phyloP scores from a whole-genome alignment of 2,329 filamentous ascomycete species.

The Pseudogymnoascus sp. region DNA sequence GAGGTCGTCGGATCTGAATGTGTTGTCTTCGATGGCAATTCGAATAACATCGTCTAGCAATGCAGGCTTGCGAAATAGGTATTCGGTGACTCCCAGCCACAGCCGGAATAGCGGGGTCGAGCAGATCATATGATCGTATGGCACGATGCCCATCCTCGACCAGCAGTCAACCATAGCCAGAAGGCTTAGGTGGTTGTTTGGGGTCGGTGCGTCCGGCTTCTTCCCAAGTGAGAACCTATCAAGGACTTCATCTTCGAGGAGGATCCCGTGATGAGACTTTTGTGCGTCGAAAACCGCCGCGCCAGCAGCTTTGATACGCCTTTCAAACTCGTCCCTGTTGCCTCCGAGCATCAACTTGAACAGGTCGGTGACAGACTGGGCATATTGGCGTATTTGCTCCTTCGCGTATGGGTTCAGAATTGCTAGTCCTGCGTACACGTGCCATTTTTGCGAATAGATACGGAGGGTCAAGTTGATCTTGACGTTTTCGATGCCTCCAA shows the following conservation, averaged over 20 bases:
- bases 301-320: constrained; percentile 72
- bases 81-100: constrained; percentile 95
- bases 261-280: constrained; percentile 54
- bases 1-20: constrained; percentile 88
- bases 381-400: constrained; percentile 90
- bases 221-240: constrained; percentile 82
- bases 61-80: constrained; percentile 76
- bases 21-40: constrained; percentile 81
- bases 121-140: constrained; percentile 99
- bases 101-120: constrained; percentile 94
- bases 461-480: constrained; percentile 97
- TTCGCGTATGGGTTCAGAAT: constrained; percentile 92
- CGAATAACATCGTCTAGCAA: constrained; percentile 78
- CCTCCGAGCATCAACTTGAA: constrained; percentile 96
- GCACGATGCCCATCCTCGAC: constrained; percentile 86
- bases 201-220: constrained; percentile 47
- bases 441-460: constrained; percentile 98
- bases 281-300: constrained; percentile 55
- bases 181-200: constrained; percentile 89
- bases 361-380: constrained; percentile 81
- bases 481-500: constrained; percentile 96
- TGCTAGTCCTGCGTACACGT: constrained; percentile 94
- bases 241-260: constrained; percentile 72
- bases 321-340: constrained; percentile 63
- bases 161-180: constrained; percentile 98